Percentiles rank a stretch among this genome's conserved stretches.
phyloP scores from a whole-genome alignment of 208 protist genomes.

The Acanthamoeba sp. region DNA sequence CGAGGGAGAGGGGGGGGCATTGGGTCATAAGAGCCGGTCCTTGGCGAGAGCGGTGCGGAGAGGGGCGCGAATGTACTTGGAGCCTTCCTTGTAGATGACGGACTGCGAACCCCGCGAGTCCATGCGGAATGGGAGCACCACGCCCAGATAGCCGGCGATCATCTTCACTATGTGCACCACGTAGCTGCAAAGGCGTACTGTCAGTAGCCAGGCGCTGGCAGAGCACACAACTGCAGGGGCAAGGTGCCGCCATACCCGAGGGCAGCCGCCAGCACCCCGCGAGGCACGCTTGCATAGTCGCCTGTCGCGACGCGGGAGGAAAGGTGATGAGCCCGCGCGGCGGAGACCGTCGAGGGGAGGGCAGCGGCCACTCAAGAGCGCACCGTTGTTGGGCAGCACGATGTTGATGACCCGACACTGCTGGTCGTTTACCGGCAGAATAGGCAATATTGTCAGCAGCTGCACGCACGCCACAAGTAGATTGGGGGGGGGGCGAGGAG shows the following conservation, averaged over 20 bases:
- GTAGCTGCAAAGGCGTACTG: not conserved
- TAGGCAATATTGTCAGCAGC: conserved; percentile 27
- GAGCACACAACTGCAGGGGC: not conserved
- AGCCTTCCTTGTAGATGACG: conserved; percentile 50
- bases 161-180: conserved; percentile 39
- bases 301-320: not conserved
- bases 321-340: not conserved
- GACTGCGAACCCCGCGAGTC: conserved; percentile 36
- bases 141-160: conserved; percentile 24
- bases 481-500: too few relatives aligned
- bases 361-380: not conserved
- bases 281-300: conserved; percentile 7
- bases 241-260: not conserved
- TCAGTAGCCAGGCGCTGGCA: too few relatives aligned
- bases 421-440: conserved; percentile 28
- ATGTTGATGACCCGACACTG: conserved; percentile 48
- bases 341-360: too few relatives aligned
- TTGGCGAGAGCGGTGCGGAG: not conserved
- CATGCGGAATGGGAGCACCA: conserved; percentile 20
- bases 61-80: not conserved
- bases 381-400: conserved; percentile 47
- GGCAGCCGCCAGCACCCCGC: not conserved
- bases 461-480: too few relatives aligned
- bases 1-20: not conserved
- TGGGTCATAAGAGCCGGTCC: too few relatives aligned